phyloP scores from a whole-genome alignment of 495 filamentous ascomycete species.

The Aspergillus olivimuriae region DNA sequence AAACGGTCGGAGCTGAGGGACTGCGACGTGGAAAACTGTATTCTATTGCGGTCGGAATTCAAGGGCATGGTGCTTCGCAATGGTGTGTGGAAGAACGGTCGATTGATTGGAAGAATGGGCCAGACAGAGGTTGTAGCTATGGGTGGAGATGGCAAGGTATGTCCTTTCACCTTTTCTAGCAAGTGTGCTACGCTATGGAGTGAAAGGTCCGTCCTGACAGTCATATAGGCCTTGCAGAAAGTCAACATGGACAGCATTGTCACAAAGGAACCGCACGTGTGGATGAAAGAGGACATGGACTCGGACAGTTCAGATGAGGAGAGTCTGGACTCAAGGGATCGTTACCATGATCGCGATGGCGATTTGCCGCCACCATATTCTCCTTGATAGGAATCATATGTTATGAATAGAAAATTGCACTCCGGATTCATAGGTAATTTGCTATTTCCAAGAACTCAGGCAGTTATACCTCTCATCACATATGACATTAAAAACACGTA shows the following conservation, averaged over 20 bases:
- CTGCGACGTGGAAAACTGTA: conserved; percentile 27
- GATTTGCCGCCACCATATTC: conserved; percentile 22
- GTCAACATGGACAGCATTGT: neutral
- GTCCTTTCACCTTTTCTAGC: conserved; percentile 1
- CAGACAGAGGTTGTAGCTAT: conserved; percentile 14
- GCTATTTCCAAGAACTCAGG: too few relatives aligned
- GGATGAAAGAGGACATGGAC: conserved; percentile 7
- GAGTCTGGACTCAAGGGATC: too few relatives aligned
- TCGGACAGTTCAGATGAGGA: conserved; percentile 8
- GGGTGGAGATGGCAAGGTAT: conserved; percentile 7
- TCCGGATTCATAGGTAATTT: too few relatives aligned
- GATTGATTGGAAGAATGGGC: conserved; percentile 22
- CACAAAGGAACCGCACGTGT: neutral
- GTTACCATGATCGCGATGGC: conserved; percentile 6
- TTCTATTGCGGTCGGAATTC: conserved; percentile 21
- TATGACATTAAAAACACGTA: too few relatives aligned
- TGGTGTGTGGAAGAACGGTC: conserved; percentile 31
- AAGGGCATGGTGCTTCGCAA: conserved; percentile 26
- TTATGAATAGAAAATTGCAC: neutral
- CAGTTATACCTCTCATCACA: too few relatives aligned
- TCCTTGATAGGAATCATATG: neutral
- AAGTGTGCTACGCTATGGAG: too few relatives aligned
- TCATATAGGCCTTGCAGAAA: neutral
- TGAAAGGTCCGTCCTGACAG: too few relatives aligned
- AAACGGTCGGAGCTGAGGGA: conserved; percentile 15